Evolutionary conservation across 2,329 filamentous ascomycete genomes (phyloP).

Genomic region (Venturia effusa): DNA sequence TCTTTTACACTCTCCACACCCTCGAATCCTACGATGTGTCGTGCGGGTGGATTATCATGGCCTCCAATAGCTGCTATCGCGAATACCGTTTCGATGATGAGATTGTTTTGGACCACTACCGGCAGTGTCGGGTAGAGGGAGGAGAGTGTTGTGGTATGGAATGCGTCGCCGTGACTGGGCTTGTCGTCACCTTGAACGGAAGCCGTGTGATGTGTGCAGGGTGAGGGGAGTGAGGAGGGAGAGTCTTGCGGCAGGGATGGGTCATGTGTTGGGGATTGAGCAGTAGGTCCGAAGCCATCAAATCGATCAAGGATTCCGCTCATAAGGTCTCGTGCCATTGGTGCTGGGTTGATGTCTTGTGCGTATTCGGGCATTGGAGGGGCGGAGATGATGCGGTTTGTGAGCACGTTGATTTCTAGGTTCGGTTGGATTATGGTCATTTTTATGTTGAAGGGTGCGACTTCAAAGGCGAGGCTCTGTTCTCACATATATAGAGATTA

Average conservation of each 20-base stretch:
- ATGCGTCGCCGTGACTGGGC: not conserved
- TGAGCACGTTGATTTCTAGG: constrained; percentile 80
- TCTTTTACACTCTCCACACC: constrained; percentile 83
- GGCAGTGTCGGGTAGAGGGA: constrained; percentile 67
- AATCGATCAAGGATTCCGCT: constrained; percentile 68
- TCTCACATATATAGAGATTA: not conserved
- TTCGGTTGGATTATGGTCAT: constrained; percentile 93
- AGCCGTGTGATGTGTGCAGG: constrained; percentile 13
- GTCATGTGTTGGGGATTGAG: too few relatives aligned
- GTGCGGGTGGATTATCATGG: constrained; percentile 86
- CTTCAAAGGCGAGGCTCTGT: constrained; percentile 77
- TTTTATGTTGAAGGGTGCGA: constrained; percentile 91
- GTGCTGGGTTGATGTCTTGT: constrained; percentile 60
- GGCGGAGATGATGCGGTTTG: constrained; percentile 75
- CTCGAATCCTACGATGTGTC: constrained; percentile 89
- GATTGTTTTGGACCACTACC: constrained; percentile 53
- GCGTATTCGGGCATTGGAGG: constrained; percentile 65
- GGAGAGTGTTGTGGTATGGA: constrained; percentile 35
- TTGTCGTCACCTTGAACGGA: not conserved
- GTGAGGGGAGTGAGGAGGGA: constrained; percentile 14
- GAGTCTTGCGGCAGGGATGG: constrained; percentile 38
- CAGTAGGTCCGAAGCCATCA: constrained; percentile 41
- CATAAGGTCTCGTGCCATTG: constrained; percentile 73
- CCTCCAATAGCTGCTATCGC: constrained; percentile 86
- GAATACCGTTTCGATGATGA: constrained; percentile 83